Base-by-base conservation (phyloP, 768 basidiomycete species). In the Boletus vinaceobasis region DNA sequence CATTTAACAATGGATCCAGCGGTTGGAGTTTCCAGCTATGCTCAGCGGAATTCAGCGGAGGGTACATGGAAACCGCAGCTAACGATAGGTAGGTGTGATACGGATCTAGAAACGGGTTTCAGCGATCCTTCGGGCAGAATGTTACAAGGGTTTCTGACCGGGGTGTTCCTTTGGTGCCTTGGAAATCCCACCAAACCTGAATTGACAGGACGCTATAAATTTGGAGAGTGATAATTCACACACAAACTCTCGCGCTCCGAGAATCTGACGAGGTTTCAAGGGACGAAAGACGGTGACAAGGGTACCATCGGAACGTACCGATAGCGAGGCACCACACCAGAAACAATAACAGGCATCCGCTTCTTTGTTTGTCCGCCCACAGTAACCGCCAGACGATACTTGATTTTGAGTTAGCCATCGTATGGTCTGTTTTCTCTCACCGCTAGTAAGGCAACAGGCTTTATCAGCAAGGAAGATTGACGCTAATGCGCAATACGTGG, bases 311-410 rank as follows among this genome's bases (percentile, higher is more conserved):
- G 23, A 37, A 67, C 81, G 48, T 58, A 95, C 95, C 65, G 80
- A 71, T 10, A 98, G 71, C 0, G 90, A 78, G 9, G 86, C 94
- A 4, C 90, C 87, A 61, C 88, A 88, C 96, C 96, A 99, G 70
- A 97, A 98, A 59, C 90, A 91, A 71, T 99, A 99, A 68, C 96
- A 99, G 3, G 93, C 90, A 59, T 98, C 96, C 6, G 88, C 81
- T 5, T 79, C 76, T 73, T 99, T 99, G 54, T 84, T 86, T 2
- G 93, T 93, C 23, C 96, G 80, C 2, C 96, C 96, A 60, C 87
- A 76, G 65, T 93, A 97, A 0, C 96, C 96, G 0, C 93, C 93
- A 0, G 77, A 76, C 0, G 63, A 56, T 43, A 81, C 75, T 66
- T 72, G 93, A 48, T 88, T 89, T 43, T 84, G 80, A 15, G 85